Conservation (phyloP, 805 yeast genomes). For the Yarrowia sp. region DNA sequence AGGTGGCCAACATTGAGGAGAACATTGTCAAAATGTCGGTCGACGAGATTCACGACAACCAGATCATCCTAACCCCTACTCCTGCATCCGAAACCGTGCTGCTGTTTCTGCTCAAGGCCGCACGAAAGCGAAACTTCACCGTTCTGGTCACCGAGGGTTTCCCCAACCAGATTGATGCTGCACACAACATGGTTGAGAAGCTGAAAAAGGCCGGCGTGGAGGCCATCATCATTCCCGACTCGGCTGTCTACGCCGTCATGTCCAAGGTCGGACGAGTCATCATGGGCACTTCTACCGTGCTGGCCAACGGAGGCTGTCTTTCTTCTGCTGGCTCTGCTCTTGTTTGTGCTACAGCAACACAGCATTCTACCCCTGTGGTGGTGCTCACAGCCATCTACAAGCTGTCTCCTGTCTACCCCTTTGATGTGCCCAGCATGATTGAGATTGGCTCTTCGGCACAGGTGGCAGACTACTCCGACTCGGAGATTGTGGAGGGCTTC, state of each 20-base stretch:
- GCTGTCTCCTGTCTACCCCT: slow-evolving; percentile 88
- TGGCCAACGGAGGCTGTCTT: slow-evolving; percentile 94
- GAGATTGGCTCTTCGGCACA: slow-evolving; percentile 94
- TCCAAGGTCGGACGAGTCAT: slow-evolving; percentile 95
- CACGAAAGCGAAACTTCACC: slow-evolving; percentile 84
- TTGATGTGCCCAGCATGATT: slow-evolving; percentile 73
- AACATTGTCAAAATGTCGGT: slow-evolving; percentile 87
- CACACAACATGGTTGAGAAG: slow-evolving; percentile 75
- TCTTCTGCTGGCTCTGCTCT: slow-evolving; percentile 87
- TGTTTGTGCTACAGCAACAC: slow-evolving; percentile 94
- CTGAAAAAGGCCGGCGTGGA: slow-evolving; percentile 84
- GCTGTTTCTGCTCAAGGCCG: slow-evolving; percentile 80
- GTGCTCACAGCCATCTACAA: slow-evolving; percentile 93
- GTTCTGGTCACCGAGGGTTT: slow-evolving; percentile 84
- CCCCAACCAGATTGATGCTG: slow-evolving; percentile 78
- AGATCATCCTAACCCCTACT: slow-evolving; percentile 74
- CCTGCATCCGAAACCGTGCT: slow-evolving; percentile 88
- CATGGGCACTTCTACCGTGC: slow-evolving; percentile 86
- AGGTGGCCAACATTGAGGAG: slow-evolving; percentile 82
- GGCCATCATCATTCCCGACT: slow-evolving; percentile 87
- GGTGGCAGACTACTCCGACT: slow-evolving; percentile 72
- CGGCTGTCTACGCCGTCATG: slow-evolving; percentile 93
- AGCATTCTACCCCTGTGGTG: slow-evolving; percentile 92
- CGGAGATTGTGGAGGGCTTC: slow-evolving; percentile 63
- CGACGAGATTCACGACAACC: slow-evolving; percentile 89